Base-by-base conservation (phyloP, 1,284 basidiomycete species). In the Acaromyces ingoldii region DNA sequence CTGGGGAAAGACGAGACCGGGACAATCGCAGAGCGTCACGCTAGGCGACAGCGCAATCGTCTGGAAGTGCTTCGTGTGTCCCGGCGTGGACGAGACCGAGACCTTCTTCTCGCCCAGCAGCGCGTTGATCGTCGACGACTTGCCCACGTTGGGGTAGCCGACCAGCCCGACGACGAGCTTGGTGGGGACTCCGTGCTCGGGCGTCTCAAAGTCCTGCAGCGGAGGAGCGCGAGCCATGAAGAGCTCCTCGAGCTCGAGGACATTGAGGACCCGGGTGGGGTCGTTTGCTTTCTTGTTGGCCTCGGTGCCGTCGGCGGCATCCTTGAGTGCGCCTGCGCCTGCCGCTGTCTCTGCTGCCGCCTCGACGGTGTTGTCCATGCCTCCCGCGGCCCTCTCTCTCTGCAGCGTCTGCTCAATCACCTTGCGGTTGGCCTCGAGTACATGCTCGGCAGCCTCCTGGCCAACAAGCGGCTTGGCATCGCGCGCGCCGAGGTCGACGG, bases 61-160 rank as follows among this genome's bases (percentile, higher is more conserved):
- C 78, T 99, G 95, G 80, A 98, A 97, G 78, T 98, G 95, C 76
- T 99, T 99, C 26, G 95, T 99, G 78, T 98, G 97, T 62, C 95
- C 73, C 2, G 73, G 73, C 5, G 73, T 75, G 7, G 70, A 55
- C 13, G 67, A 71, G 42, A 74, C 73, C 26, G 70, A 73, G 7
- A 75, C 73, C 58, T 74, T 74, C 50, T 75, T 75, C 24, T 65
- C 65, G 44, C 71, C 71, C 1, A 74, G 62, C 40, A 75, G 53
- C 9, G 73, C 73, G 17, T 75, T 75, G 66, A 75, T 72, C 11
- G 72, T 74, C 11, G 68, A 71, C 2, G 72, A 74, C 52, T 75
- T 75, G 42, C 73, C 73, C 11, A 75, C 73, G 53, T 75, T 75
- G 0, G 95, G 95, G 74, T 83, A 83, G 17, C 82, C 82, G 34